Conservation (phyloP, 192 early-diverging fungal species). For the Neocallimastix lanati region DNA sequence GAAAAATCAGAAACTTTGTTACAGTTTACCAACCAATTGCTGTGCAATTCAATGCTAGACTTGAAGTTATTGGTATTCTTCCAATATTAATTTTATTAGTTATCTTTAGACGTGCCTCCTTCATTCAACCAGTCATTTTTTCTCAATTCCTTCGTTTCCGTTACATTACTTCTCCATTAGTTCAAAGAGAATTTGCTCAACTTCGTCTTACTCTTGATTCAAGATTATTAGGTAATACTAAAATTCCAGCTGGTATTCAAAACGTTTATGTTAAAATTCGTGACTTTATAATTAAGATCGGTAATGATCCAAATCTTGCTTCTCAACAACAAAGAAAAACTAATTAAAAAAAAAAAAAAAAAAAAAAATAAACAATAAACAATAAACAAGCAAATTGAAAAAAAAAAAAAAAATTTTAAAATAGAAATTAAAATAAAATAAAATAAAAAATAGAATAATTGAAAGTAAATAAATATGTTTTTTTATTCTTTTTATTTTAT, state of each 20-base stretch:
- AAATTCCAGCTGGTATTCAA: background rate
- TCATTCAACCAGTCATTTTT: conserved; percentile 40
- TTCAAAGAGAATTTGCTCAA: background rate
- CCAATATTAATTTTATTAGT: conserved; percentile 30
- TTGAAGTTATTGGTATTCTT: conserved; percentile 52
- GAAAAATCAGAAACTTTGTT: conserved; percentile 22
- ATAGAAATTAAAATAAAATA: too few species aligned
- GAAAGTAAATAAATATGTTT: too few species aligned
- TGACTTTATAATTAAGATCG: background rate
- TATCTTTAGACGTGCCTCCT: conserved; percentile 19
- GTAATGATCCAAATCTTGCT: background rate
- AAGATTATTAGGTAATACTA: background rate
- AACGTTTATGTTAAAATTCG: background rate
- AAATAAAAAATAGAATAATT: too few species aligned
- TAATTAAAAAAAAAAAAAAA: background rate
- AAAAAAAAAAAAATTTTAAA: too few species aligned
- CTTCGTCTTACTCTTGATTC: background rate
- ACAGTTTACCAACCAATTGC: conserved; percentile 34
- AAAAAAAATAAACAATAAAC: too few species aligned
- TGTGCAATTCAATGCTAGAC: conserved; percentile 39
- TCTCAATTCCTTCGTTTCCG: conserved; percentile 55
- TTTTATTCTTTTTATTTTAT: too few species aligned
- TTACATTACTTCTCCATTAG: conserved; percentile 35
- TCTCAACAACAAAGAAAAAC: background rate
- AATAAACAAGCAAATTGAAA: too few species aligned